Evolutionary conservation across 169 alveolate species (phyloP), one percentile per base, ranked within the genome.

Genomic region (Cryptosporidium bovis): DNA sequence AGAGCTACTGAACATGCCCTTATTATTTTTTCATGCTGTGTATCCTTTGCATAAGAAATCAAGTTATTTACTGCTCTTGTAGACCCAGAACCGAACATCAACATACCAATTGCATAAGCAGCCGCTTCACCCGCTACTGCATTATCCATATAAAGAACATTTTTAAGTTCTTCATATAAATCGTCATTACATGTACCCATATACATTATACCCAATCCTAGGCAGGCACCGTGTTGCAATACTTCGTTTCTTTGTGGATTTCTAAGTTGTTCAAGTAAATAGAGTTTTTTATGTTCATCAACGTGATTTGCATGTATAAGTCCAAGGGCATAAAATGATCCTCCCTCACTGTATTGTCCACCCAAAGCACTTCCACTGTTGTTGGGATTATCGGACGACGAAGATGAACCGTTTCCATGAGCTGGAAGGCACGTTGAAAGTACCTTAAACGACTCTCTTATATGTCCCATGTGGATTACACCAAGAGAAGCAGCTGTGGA

Each of bases 41-140:
- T 97, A 91, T 98, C 99, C 84, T 95, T 94, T 33, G 99, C 98
- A 82, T 95, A 97, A 40, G 96, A 95, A 33, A 97, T 66, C 55
- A 98, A 92, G 48, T 97, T 99, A 40, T 93, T 94, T 46, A 96
- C 94, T 16, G 97, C 97, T 51, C 87, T 94, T 65, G 91, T 94
- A 82, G 93, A 93, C 46, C 96, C 97, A 27, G 95, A 84, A 1
- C 98, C 98, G 16, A 94, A 69, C 97, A 96, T 96, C 51, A 97
- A 93, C 51, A 98, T 91, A 1, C 99, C 99, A 64, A 95, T 94
- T 18, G 97, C 99, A 89, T 95, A 93, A 3, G 99, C 99, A 1
- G 99, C 99, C 31, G 99, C 99, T 93, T 98, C 99, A 0, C 99
- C 99, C 31, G 98, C 93, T 34, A 97, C 97, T 4, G 99, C 99